Evolutionary conservation across 768 basidiomycete genomes (phyloP).

Genomic region (Leccinum uliginosum): DNA sequence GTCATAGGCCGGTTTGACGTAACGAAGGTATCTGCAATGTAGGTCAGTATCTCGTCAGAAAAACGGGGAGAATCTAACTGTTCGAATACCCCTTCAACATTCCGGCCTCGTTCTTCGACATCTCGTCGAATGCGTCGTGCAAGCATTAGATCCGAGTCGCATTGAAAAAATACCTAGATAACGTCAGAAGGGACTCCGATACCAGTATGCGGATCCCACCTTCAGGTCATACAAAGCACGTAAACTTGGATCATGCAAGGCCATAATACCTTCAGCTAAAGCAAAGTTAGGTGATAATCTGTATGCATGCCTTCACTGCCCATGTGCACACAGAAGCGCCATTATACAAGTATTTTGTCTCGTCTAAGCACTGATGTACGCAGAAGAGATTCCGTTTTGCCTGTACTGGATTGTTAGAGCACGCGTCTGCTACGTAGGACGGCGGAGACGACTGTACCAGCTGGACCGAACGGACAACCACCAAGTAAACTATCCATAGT

Average conservation of each 20-base stretch:
- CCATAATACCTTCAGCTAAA: constrained; percentile 87
- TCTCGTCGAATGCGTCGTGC: constrained; percentile 88
- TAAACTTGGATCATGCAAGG: constrained; percentile 73
- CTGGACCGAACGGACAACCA: constrained; percentile 98
- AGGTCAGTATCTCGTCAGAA: constrained; percentile 1
- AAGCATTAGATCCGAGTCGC: constrained; percentile 96
- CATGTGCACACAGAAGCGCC: constrained; percentile 78
- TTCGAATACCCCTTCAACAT: constrained; percentile 82
- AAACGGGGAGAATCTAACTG: constrained; percentile 48
- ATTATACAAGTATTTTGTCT: constrained; percentile 85
- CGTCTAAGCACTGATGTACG: constrained; percentile 78
- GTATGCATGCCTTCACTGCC: no score
- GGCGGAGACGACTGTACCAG: constrained; percentile 76
- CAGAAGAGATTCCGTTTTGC: constrained; percentile 97
- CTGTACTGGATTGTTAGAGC: constrained; percentile 35
- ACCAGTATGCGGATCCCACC: constrained; percentile 35
- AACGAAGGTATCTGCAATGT: constrained; percentile 75
- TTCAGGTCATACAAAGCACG: constrained; percentile 89
- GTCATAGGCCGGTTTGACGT: constrained; percentile 93
- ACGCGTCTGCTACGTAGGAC: neutral
- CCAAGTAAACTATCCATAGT: constrained; percentile 95
- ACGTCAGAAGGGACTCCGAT: neutral
- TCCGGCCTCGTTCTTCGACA: constrained; percentile 80
- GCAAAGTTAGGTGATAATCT: neutral
- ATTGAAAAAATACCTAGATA: constrained; percentile 79